Conservation (phyloP, 2,329 filamentous ascomycete species). For the Bisporella sp. region DNA sequence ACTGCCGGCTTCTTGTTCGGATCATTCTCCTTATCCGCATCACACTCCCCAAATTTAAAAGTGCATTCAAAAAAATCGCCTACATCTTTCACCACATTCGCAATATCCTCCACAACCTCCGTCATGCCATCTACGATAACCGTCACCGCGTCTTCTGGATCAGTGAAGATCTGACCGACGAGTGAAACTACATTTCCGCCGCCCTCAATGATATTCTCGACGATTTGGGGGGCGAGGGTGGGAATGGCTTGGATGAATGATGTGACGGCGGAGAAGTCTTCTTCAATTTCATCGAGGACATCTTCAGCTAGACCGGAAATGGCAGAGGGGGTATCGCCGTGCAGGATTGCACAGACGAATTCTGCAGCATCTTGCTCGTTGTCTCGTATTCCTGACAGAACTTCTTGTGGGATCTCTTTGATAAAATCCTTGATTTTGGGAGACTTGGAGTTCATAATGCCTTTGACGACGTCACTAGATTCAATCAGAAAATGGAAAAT, state of each 20-base stretch:
- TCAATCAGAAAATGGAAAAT: not conserved
- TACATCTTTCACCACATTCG: not conserved
- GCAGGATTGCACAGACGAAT: conserved; percentile 1
- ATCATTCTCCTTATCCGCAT: not conserved
- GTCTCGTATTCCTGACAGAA: not conserved
- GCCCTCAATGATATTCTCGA: not conserved
- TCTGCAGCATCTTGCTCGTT: not conserved
- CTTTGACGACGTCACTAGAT: not conserved
- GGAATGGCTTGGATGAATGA: conserved; percentile 1
- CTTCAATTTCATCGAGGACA: not conserved
- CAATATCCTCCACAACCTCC: not conserved
- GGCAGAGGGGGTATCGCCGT: not conserved
- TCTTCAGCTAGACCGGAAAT: not conserved
- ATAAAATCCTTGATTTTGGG: not conserved
- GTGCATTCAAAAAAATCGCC: not conserved
- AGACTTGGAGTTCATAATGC: not conserved
- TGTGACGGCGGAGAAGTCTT: not conserved
- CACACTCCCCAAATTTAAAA: not conserved
- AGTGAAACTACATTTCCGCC: conserved; percentile 1
- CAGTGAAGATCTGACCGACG: conserved; percentile 1
- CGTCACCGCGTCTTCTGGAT: not conserved
- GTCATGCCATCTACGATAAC: not conserved
- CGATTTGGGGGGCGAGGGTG: not conserved
- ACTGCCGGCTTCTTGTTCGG: not conserved
- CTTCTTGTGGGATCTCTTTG: not conserved